phyloP scores from a whole-genome alignment of 306 rosid species.

The Vigna hirtella region DNA sequence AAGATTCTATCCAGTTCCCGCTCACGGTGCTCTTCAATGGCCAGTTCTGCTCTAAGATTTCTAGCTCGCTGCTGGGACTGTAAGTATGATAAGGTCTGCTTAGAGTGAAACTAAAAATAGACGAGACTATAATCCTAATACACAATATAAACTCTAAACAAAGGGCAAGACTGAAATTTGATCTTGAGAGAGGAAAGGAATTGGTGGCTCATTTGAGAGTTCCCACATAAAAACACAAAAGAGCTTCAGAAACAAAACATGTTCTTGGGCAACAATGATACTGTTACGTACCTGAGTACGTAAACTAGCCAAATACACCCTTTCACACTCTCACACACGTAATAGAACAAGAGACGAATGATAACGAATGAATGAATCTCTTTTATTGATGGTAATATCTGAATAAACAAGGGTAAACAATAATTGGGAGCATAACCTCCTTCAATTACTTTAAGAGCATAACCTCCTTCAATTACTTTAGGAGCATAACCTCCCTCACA shows the following conservation, averaged over 20 bases:
- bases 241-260: slow-evolving; percentile 7
- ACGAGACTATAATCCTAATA: slow-evolving; percentile 7
- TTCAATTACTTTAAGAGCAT: too few species aligned
- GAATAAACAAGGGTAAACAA: too few species aligned
- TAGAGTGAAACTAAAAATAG: slow-evolving; percentile 33
- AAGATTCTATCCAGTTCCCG: slow-evolving; percentile 86
- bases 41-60: slow-evolving; percentile 82
- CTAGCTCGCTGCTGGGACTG: slow-evolving; percentile 89
- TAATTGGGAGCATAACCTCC: too few species aligned
- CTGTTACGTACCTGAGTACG: too few species aligned
- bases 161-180: background rate
- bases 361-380: too few species aligned
- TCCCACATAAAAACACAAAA: slow-evolving; percentile 5
- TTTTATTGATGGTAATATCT: too few species aligned
- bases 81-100: slow-evolving; percentile 44
- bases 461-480: too few species aligned
- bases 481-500: too few species aligned
- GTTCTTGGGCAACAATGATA: slow-evolving; percentile 21
- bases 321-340: too few species aligned
- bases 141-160: background rate
- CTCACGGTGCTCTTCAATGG: slow-evolving; percentile 87
- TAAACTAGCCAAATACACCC: too few species aligned
- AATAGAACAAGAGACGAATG: too few species aligned
- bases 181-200: slow-evolving; percentile 5
- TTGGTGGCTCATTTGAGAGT: slow-evolving; percentile 16